Evolutionary conservation across 73 alveolate species (phyloP).

Genomic region (Tetrahymena elliotti): DNA sequence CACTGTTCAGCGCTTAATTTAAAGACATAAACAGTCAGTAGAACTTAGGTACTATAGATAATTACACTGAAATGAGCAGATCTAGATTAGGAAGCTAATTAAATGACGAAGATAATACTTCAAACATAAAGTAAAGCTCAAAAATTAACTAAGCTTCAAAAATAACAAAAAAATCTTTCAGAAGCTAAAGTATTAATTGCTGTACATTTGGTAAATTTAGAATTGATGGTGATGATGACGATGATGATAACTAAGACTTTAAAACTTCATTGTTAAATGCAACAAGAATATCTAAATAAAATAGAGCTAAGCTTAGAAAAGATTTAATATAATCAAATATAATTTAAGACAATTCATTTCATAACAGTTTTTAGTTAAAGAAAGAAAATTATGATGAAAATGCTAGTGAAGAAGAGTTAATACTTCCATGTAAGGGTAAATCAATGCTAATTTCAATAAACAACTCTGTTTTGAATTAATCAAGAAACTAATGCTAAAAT

Average conservation of each 20-base stretch:
- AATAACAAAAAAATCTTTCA: not conserved
- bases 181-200: not conserved
- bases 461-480: not conserved
- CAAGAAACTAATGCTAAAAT: not conserved
- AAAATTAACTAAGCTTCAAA: not conserved
- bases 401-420: not conserved
- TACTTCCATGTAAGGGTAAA: not conserved
- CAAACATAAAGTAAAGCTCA: not conserved
- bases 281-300: not conserved
- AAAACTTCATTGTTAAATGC: not conserved
- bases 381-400: not conserved
- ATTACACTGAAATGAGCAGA: not conserved
- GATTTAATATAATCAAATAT: not conserved
- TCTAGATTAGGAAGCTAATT: not conserved
- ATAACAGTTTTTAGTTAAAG: not conserved
- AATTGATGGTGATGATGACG: not conserved
- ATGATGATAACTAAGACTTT: not conserved
- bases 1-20: not conserved
- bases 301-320: not conserved
- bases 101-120: not conserved
- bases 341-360: not conserved
- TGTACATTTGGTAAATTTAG: not conserved
- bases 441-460: not conserved
- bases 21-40: not conserved
- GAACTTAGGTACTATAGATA: not conserved